Conservation (phyloP, 2,329 filamentous ascomycete genomes). For the Biscogniauxia marginata region DNA sequence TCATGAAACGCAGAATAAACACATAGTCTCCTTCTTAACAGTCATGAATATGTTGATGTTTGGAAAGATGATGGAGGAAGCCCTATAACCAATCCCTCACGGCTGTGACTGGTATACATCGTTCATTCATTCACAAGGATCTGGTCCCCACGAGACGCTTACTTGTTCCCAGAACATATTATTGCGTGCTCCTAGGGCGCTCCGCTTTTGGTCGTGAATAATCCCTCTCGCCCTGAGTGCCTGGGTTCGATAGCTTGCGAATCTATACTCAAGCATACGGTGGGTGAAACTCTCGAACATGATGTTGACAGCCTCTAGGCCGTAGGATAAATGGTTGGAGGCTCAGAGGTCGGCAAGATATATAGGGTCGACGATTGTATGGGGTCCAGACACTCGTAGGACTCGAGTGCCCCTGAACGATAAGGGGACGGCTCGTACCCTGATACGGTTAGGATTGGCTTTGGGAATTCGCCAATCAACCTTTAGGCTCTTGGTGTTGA, state of each 20-base stretch:
- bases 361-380: neutral
- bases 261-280: constrained; percentile 8
- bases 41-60: no score
- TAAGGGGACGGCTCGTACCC: constrained; percentile 7
- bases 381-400: no score
- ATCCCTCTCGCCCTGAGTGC: constrained; percentile 5
- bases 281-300: no score
- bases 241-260: constrained; percentile 9
- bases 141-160: neutral
- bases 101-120: no score
- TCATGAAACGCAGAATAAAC: no score
- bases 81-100: no score
- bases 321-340: no score
- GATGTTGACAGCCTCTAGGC: no score
- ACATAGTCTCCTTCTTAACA: no score
- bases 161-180: constrained; percentile 4
- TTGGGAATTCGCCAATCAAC: constrained; percentile 5
- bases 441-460: constrained; percentile 3
- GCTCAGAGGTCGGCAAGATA: no score
- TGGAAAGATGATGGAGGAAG: no score
- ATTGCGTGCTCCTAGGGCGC: neutral
- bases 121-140: neutral
- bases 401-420: no score
- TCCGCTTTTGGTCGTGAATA: constrained; percentile 1
- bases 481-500: neutral